Conservation (phyloP, 2,329 filamentous ascomycete genomes). For the Hypoxylon sp. region DNA sequence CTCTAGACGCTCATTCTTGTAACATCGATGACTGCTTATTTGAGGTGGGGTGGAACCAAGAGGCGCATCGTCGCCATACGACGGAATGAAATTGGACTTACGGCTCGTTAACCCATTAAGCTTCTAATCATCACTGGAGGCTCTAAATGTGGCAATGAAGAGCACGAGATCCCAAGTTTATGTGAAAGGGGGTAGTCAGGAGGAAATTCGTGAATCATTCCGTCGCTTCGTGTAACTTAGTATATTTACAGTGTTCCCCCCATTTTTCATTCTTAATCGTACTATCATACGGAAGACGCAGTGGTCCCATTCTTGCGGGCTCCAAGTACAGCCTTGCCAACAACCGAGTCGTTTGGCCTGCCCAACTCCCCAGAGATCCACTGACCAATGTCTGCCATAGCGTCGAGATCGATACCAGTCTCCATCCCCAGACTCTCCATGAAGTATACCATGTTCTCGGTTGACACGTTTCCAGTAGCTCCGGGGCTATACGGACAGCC, state of each 20-base stretch:
- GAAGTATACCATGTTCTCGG: conserved; percentile 61
- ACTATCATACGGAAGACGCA: conserved; percentile 22
- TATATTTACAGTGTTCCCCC: conserved; percentile 22
- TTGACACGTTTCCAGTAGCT: conserved; percentile 75
- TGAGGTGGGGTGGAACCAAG: too few relatives aligned
- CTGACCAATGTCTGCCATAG: conserved; percentile 68
- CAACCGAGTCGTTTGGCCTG: conserved; percentile 59
- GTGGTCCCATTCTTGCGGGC: conserved; percentile 44
- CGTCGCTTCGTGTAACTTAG: not conserved
- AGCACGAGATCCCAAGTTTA: not conserved
- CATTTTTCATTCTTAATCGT: not conserved
- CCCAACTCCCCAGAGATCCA: conserved; percentile 70
- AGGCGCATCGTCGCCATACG: too few relatives aligned
- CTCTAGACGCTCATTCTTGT: too few relatives aligned
- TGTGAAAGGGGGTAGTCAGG: not conserved
- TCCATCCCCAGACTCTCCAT: conserved; percentile 69
- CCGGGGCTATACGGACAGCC: conserved; percentile 79
- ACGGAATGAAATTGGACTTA: too few relatives aligned
- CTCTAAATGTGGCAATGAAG: not conserved
- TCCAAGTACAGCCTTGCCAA: conserved; percentile 55
- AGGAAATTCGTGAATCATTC: not conserved
- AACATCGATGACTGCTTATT: too few relatives aligned
- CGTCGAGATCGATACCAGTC: conserved; percentile 71
- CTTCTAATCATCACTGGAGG: too few relatives aligned
- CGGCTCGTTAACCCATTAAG: too few relatives aligned